phyloP scores from a whole-genome alignment of 345 rosid species.

The Ceriops tagal region DNA sequence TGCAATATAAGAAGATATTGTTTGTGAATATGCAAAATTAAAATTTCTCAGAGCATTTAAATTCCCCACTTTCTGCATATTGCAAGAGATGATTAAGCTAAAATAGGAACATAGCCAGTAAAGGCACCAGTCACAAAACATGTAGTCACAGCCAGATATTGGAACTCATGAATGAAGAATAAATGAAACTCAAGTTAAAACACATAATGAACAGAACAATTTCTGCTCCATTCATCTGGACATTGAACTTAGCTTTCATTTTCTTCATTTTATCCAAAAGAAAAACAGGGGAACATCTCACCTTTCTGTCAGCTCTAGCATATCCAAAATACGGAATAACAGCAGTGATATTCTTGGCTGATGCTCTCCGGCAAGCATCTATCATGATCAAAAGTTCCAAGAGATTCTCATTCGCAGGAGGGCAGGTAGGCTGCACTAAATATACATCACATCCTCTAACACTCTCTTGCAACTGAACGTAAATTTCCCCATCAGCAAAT shows the following conservation, averaged over 20 bases:
- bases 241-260: neutral
- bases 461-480: constrained; percentile 93
- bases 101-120: neutral
- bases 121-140: neutral
- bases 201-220: neutral
- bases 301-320: constrained; percentile 98
- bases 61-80: too few relatives aligned
- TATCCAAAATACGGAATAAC: constrained; percentile 97
- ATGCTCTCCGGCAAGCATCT: constrained; percentile 95
- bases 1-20: constrained; percentile 20
- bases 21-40: neutral
- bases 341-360: constrained; percentile 86
- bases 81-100: too few relatives aligned
- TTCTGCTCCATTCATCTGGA: neutral
- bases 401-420: constrained; percentile 94
- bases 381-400: constrained; percentile 93
- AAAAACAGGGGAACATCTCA: constrained; percentile 9
- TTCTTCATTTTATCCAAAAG: neutral
- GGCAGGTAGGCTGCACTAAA: constrained; percentile 90
- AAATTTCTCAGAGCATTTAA: neutral
- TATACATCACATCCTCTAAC: constrained; percentile 93
- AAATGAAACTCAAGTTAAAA: neutral
- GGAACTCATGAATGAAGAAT: too few relatives aligned
- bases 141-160: neutral
- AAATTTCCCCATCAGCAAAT: constrained; percentile 94